These are phyloP conservation scores for Plantago ovata DNA, from an alignment of 257 asterid species.

Conservation along the genomic window DNA sequence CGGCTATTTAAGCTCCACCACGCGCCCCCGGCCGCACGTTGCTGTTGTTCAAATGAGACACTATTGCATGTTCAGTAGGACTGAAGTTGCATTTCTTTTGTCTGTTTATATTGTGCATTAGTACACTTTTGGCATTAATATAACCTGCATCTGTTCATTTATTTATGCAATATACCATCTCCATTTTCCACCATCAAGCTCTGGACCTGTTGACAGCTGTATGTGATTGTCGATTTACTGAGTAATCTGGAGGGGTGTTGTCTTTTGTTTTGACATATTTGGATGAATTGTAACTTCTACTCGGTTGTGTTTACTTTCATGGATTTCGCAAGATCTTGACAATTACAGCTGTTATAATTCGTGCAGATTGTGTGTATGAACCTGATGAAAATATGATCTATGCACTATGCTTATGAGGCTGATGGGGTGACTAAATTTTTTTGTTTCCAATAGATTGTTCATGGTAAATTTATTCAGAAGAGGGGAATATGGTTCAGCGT, in stretches of 20 bases:
- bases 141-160: no score
- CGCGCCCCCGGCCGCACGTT: background rate
- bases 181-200: no score
- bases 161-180: no score
- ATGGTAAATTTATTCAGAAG: slow-evolving; percentile 37
- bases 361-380: slow-evolving; percentile 27
- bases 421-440: slow-evolving; percentile 12
- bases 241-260: no score
- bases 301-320: background rate
- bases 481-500: slow-evolving; percentile 41
- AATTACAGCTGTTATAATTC: slow-evolving; percentile 17
- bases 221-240: background rate
- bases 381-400: slow-evolving; percentile 13
- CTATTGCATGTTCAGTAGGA: no score
- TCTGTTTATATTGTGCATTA: no score
- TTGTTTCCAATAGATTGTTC: slow-evolving; percentile 33
- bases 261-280: no score
- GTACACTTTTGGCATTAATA: no score
- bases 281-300: no score
- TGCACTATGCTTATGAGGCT: slow-evolving; percentile 19
- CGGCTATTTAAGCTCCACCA: slow-evolving; percentile 1
- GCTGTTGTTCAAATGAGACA: background rate
- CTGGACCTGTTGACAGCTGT: no score
- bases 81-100: no score
- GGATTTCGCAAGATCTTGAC: background rate